Evolutionary conservation across 768 basidiomycete genomes (phyloP), one percentile per base, ranked within the genome.

Genomic region (Tricholoma flavovirens): DNA sequence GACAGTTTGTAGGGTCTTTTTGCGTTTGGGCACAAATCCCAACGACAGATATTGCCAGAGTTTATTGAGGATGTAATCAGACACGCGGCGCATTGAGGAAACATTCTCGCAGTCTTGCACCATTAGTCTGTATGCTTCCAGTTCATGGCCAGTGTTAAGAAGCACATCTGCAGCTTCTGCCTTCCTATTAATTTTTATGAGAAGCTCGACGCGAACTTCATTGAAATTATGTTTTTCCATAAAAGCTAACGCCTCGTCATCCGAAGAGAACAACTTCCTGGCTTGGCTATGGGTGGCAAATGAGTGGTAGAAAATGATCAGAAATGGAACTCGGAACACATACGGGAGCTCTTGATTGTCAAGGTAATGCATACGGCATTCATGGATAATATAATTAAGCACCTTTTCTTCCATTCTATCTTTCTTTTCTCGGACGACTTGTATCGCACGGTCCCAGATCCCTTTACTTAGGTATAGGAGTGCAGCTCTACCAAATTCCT

Each of bases 221-320:
- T 82, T 78, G 4, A 88, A 67, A 30, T 77, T 77, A 40, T 75
- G 74, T 5, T 81, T 74, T 51, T 84, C 77, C 14, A 83, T 70
- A 55, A 82, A 88, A 30, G 78, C 76, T n/a, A 84, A 59, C 15
- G 73, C 73, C 14, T 84, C 80, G 22, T 87, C 80, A 0, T 73
- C 66, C 0, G 75, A 70, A 0, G 69, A 56, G 56, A 88, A 88
- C 3, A 88, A 64, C 4, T 66, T 57, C 54, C 69, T 54, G 17
- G 75, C 76, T 65, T 78, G 69, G 19, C 87, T 87, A 59, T 12
- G 42, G 40, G 24, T 35, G 21, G 9, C 1, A 15, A 3, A 19
- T 49, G 1, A 32, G n/a, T n/a, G n/a, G n/a, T n/a, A n/a, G 9
- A 7, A 15, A 3, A 19, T 49, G 1, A 32, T 46, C 0, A 46